Conservation (phyloP, 768 basidiomycete species). For the Trametes cingulata region DNA sequence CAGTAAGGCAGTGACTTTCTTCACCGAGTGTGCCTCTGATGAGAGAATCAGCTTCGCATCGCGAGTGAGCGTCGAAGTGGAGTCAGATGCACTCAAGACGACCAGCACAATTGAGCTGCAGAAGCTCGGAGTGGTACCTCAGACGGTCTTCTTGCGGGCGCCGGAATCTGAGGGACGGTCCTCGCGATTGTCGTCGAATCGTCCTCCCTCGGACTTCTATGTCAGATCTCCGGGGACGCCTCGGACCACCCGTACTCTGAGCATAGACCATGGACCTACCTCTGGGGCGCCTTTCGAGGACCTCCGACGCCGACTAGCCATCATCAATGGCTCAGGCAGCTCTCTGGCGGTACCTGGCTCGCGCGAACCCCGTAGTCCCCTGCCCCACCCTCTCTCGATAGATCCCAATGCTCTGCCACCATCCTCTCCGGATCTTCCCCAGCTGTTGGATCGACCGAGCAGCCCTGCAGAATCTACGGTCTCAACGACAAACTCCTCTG, state of each 20-base stretch:
- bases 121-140: constrained; percentile 86
- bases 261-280: constrained; percentile 44
- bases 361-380: constrained; percentile 47
- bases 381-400: constrained; percentile 36
- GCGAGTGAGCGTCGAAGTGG: constrained; percentile 61
- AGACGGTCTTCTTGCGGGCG: constrained; percentile 85
- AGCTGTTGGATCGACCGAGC: constrained; percentile 54
- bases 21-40: constrained; percentile 2
- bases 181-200: constrained; percentile 33
- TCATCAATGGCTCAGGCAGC: constrained; percentile 70
- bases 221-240: constrained; percentile 52
- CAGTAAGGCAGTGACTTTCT: constrained; percentile 20
- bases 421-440: constrained; percentile 30
- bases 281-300: constrained; percentile 73
- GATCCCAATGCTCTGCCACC: constrained; percentile 19
- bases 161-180: constrained; percentile 46
- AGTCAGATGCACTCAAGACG: constrained; percentile 62
- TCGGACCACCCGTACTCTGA: constrained; percentile 48
- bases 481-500: constrained; percentile 68
- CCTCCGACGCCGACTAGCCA: constrained; percentile 70
- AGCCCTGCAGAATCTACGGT: constrained; percentile 85
- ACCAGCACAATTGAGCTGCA: constrained; percentile 75
- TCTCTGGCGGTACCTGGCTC: constrained; percentile 54
- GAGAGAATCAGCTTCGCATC: constrained; percentile 59
- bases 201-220: constrained; percentile 29